phyloP scores from a whole-genome alignment of 768 basidiomycete genomes.

The Leccinum obscurum region DNA sequence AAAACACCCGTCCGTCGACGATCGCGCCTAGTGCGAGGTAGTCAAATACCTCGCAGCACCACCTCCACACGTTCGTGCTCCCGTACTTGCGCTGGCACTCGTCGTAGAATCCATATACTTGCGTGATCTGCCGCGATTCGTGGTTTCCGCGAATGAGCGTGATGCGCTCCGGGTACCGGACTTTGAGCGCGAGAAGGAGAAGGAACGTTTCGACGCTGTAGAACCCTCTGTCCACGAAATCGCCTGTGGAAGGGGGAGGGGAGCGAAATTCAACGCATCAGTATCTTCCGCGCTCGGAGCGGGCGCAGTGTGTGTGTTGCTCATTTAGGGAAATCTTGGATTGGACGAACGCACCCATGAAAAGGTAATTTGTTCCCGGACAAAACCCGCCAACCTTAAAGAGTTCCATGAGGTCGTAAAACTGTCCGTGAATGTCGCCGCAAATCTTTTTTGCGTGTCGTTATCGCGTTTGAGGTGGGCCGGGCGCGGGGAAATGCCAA shows the following conservation, averaged over 20 bases:
- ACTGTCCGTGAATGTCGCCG: conserved; percentile 97
- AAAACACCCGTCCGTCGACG: conserved; percentile 96
- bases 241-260: conserved; percentile 52
- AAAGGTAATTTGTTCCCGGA: conserved; percentile 92
- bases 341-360: conserved; percentile 71
- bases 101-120: conserved; percentile 93
- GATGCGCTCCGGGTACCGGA: conserved; percentile 96
- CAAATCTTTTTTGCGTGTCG: conserved; percentile 57
- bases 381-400: conserved; percentile 92
- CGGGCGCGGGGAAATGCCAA: background rate
- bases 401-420: conserved; percentile 94
- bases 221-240: conserved; percentile 97
- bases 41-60: conserved; percentile 98
- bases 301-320: background rate
- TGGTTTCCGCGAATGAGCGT: conserved; percentile 98
- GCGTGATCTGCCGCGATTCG: conserved; percentile 96
- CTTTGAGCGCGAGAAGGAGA: conserved; percentile 91
- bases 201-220: conserved; percentile 97
- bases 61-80: conserved; percentile 91
- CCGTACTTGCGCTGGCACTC: conserved; percentile 98
- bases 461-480: conserved; percentile 4
- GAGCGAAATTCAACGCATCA: conserved; percentile 9
- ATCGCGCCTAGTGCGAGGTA: conserved; percentile 93
- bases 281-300: background rate
- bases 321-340: background rate